Evolutionary conservation across 257 asterid genomes (phyloP), one percentile per base, ranked within the genome.

Genomic region (Ocimum tenuiflorum): DNA sequence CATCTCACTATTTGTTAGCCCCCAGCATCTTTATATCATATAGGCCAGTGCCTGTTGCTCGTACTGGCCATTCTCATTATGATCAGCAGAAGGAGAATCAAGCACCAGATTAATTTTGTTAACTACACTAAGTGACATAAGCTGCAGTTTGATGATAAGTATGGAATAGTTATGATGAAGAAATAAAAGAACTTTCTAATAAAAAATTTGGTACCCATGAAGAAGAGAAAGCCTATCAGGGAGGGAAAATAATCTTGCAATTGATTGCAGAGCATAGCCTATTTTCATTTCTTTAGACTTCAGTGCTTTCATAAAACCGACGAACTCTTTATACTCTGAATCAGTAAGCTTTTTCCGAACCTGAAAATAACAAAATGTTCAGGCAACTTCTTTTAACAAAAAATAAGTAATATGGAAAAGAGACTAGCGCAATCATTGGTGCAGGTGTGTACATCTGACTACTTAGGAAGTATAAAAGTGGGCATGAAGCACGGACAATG

Each of bases 171-270:
- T 55, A 66, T 33, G 52, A 43, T 18, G 63, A 31, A n/a, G 42
- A 61, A 41, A 67, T 27, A 67, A 59, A 56, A 29, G 14, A 45
- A 70, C 39, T 22, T 60, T 51, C 11, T 68, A 19, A 18, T 22
- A 29, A 48, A 38, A n/a, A 39, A 60, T 31, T 38, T n/a, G 45
- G 65, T 85, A 92, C 99, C 97, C 85, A 45, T 84, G 88, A 75
- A 88, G 94, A 72, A 92, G 99, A 71, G 87, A 74, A 46, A 68
- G 78, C 80, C 97, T 81, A 75, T 80, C 91, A 6, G 97, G 97
- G 56, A 73, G 80, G 72, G 96, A 86, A 71, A 94, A 94, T 47
- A 94, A 73, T 54, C 79, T 82, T 41, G 88, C 82, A 54, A 94
- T 86, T 33, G 96, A 94, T 77, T 84, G 87, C 73, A 94, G 84